Percentiles rank a stretch among this genome's conserved stretches.
Conservation (phyloP, 352 stramenopile genomes). For the Globisporangium paroecandrum region DNA sequence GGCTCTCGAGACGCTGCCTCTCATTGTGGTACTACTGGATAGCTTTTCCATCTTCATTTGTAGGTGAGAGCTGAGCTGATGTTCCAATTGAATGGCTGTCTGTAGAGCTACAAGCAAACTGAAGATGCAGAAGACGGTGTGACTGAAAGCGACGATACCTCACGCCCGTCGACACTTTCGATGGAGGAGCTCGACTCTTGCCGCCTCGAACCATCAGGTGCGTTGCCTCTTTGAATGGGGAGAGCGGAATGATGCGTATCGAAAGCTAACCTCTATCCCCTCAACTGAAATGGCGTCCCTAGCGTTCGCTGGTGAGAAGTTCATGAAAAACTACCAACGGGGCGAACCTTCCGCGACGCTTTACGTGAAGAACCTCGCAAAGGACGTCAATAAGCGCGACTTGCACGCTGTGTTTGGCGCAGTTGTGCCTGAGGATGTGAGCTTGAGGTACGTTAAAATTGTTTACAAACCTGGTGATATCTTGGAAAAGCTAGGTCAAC, state of each 20-base stretch:
- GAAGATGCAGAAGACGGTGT: background rate
- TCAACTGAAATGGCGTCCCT: background rate
- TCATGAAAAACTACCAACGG: constrained; percentile 66
- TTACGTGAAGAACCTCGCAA: constrained; percentile 84
- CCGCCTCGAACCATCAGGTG: constrained; percentile 13
- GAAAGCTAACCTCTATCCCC: background rate
- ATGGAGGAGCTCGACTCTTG: constrained; percentile 7
- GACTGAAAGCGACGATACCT: background rate
- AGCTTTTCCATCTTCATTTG: background rate
- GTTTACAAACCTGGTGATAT: background rate
- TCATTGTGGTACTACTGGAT: constrained; percentile 42
- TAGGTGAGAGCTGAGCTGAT: background rate
- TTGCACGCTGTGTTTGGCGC: constrained; percentile 49
- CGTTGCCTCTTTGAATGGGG: background rate
- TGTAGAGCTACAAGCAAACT: background rate
- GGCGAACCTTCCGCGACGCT: constrained; percentile 52
- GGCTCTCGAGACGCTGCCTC: constrained; percentile 35
- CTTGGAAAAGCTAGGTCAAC: background rate
- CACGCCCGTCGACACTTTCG: background rate
- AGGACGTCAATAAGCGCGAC: constrained; percentile 39
- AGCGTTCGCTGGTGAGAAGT: constrained; percentile 46
- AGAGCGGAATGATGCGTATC: background rate
- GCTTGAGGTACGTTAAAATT: constrained; percentile 7
- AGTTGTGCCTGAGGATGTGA: constrained; percentile 24
- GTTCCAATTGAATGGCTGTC: background rate